A percentile compares a stretch with the other conserved stretches of the same genome.
Conservation (phyloP, 2,329 filamentous ascomycete genomes). For the Colletotrichum tamarilloi region DNA sequence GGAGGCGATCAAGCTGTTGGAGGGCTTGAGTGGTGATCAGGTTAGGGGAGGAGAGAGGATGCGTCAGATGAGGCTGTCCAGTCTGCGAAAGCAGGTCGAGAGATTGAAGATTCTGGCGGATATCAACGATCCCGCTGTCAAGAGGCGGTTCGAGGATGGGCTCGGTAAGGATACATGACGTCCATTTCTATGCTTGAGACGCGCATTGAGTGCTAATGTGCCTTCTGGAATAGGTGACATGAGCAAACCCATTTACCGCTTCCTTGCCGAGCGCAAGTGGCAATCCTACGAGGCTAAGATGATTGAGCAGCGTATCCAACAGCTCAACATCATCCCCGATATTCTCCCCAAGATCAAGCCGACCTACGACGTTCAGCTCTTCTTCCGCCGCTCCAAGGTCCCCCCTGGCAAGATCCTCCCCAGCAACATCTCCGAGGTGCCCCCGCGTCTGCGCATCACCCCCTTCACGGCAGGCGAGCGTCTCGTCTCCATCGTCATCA, state of each 20-base stretch:
- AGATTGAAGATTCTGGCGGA: constrained; percentile 89
- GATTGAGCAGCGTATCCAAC: constrained; percentile 84
- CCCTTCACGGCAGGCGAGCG: constrained; percentile 85
- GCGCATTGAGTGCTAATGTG: constrained; percentile 11
- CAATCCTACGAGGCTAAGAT: constrained; percentile 82
- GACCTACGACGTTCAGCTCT: constrained; percentile 81
- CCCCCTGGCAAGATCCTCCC: constrained; percentile 83
- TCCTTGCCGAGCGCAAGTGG: constrained; percentile 91
- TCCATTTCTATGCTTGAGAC: background rate
- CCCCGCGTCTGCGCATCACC: constrained; percentile 84
- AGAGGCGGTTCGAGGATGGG: constrained; percentile 94
- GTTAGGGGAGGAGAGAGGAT: constrained; percentile 71
- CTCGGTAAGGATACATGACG: constrained; percentile 68
- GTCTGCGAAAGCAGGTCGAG: constrained; percentile 79
- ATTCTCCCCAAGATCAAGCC: constrained; percentile 84
- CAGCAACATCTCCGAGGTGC: constrained; percentile 76
- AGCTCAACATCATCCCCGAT: constrained; percentile 90
- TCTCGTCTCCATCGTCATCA: constrained; percentile 84
- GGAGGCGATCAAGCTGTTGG: constrained; percentile 74
- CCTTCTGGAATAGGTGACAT: constrained; percentile 76
- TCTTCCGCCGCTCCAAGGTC: constrained; percentile 78
- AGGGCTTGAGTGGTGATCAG: constrained; percentile 66
- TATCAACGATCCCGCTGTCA: constrained; percentile 93
- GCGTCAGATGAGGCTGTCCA: constrained; percentile 75
- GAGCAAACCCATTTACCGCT: constrained; percentile 95